Evolutionary conservation across 176 grass and related monocot species (phyloP).

Genomic region (Carex littledalei): DNA sequence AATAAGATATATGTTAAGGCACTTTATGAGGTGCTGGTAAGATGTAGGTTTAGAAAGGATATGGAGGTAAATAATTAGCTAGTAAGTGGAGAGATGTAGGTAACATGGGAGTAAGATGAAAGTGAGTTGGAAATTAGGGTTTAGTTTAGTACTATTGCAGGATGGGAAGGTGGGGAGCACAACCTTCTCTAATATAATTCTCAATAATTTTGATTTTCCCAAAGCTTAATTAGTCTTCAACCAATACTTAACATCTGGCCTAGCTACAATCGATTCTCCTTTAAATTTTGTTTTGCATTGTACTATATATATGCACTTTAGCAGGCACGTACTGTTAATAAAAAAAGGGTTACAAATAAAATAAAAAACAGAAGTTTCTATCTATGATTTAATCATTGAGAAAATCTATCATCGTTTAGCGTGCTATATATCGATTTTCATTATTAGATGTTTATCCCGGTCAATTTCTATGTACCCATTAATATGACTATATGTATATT

Average conservation of each 20-base stretch:
- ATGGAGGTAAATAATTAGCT: conserved; percentile 7
- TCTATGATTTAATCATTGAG: not conserved
- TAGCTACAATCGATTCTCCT: not conserved
- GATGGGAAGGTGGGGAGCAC: conserved; percentile 32
- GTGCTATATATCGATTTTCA: not conserved
- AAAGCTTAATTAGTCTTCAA: not conserved
- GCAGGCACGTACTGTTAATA: not conserved
- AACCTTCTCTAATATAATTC: conserved; percentile 36
- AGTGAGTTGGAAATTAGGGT: conserved; percentile 46
- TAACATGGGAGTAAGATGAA: conserved; percentile 25
- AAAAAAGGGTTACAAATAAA: not conserved
- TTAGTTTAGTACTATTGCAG: conserved; percentile 23
- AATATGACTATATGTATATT: not conserved
- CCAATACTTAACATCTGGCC: not conserved
- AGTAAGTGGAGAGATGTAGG: conserved; percentile 11
- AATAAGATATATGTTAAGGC: conserved; percentile 22
- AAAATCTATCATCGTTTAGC: not conserved
- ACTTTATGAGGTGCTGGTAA: conserved; percentile 27
- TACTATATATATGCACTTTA: not conserved
- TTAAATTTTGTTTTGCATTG: not conserved
- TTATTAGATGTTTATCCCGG: not conserved
- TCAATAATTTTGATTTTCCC: not conserved
- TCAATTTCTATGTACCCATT: not conserved
- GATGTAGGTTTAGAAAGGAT: conserved; percentile 20
- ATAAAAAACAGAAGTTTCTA: not conserved